Conservation (phyloP, 441 rosid species). For the Macaranga tanarius region DNA sequence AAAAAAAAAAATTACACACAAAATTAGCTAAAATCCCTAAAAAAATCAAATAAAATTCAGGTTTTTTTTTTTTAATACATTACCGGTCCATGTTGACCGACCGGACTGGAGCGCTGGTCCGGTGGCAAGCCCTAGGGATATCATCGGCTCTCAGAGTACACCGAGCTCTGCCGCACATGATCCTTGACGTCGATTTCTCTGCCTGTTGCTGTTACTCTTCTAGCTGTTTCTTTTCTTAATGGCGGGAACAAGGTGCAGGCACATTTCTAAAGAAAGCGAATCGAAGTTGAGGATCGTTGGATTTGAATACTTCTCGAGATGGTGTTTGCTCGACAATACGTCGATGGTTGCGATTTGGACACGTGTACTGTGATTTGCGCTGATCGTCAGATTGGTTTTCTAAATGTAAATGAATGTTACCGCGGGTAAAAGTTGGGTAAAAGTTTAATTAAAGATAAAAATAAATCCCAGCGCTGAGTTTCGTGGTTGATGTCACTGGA, state of each 20-base stretch:
- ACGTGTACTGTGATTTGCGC: too few species aligned
- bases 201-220: background rate
- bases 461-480: background rate
- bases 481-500: too few species aligned
- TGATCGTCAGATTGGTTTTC: too few species aligned
- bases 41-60: background rate
- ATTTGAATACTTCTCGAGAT: background rate
- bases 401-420: too few species aligned
- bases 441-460: too few species aligned
- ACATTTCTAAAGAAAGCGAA: background rate
- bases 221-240: background rate
- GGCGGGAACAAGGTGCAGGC: conserved; percentile 23
- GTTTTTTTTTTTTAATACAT: background rate
- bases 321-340: too few species aligned
- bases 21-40: background rate
- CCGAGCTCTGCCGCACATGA: conserved; percentile 82
- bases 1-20: background rate
- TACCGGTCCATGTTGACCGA: conserved; percentile 60
- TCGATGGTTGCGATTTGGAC: too few species aligned
- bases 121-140: conserved; percentile 64
- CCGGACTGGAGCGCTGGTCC: conserved; percentile 38
- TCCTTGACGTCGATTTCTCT: background rate
- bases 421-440: too few species aligned
- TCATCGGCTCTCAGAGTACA: conserved; percentile 69
- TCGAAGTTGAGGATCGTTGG: background rate